phyloP scores from a whole-genome alignment of 805 yeast genomes.

The Torulaspora gathmanii region DNA sequence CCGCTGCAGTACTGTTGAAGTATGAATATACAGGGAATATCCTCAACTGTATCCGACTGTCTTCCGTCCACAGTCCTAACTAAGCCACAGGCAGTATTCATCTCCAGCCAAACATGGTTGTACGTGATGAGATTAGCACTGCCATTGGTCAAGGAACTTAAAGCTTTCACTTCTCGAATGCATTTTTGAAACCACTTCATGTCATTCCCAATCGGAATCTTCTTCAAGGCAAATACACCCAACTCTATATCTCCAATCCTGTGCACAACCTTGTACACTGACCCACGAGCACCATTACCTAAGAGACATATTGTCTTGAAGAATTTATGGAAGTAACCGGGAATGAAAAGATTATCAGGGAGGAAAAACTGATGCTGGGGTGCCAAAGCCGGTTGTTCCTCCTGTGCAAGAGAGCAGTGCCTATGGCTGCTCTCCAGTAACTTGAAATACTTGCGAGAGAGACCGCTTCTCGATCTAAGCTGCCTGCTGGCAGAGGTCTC shows the following conservation, averaged over 20 bases:
- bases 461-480: constrained; percentile 7
- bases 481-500: background rate
- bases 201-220: constrained; percentile 78
- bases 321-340: constrained; percentile 74
- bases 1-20: constrained; percentile 86
- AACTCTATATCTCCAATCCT: constrained; percentile 60
- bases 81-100: constrained; percentile 45
- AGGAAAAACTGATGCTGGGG: constrained; percentile 27
- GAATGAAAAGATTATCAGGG: constrained; percentile 61
- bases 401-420: constrained; percentile 9
- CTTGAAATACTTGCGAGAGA: constrained; percentile 23
- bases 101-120: constrained; percentile 89
- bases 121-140: constrained; percentile 68
- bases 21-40: constrained; percentile 69
- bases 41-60: constrained; percentile 15
- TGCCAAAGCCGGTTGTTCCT: constrained; percentile 6
- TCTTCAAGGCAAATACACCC: constrained; percentile 80
- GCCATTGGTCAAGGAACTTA: constrained; percentile 47
- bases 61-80: constrained; percentile 19
- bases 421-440: constrained; percentile 20
- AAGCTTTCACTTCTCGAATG: constrained; percentile 69
- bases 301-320: constrained; percentile 56
- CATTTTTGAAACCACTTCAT: constrained; percentile 64
- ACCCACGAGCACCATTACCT: constrained; percentile 83
- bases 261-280: constrained; percentile 81